Percentiles rank a stretch among this genome's conserved stretches.
Evolutionary conservation across 1,284 basidiomycete genomes (phyloP).

Genomic region (Cutaneotrichosporon dermatis): DNA sequence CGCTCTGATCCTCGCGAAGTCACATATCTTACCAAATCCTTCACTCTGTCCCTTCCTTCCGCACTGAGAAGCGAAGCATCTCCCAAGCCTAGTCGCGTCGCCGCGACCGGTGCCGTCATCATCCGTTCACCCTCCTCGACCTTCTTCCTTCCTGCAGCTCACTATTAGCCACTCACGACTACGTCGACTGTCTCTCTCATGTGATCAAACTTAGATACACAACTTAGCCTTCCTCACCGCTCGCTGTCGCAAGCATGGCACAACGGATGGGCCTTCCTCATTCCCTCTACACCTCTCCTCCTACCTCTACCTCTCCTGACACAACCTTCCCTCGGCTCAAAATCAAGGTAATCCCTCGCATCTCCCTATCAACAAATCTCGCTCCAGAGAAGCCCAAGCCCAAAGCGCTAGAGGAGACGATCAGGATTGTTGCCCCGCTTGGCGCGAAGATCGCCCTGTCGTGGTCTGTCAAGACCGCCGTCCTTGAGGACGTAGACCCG

Average conservation of each 20-base stretch:
- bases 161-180: background rate
- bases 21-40: too few species aligned
- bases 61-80: too few species aligned
- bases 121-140: too few species aligned
- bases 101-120: too few species aligned
- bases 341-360: slow-evolving; percentile 13
- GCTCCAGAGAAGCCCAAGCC: slow-evolving; percentile 10
- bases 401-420: slow-evolving; percentile 18
- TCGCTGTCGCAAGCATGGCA: too few species aligned
- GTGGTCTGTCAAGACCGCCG: slow-evolving; percentile 2
- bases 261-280: background rate
- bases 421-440: slow-evolving; percentile 22
- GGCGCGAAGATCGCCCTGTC: slow-evolving; percentile 14
- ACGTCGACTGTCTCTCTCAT: background rate
- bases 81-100: too few species aligned
- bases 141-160: background rate
- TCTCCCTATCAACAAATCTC: slow-evolving; percentile 14
- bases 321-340: slow-evolving; percentile 10
- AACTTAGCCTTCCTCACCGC: too few species aligned
- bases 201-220: background rate
- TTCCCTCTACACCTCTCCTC: background rate
- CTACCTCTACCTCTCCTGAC: background rate
- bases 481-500: background rate
- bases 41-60: too few species aligned
- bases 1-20: too few species aligned